These are phyloP conservation scores for Ploettnerulaceae sp. DNA, from an alignment of 2,329 filamentous ascomycete genomes.

Conservation along the genomic window DNA sequence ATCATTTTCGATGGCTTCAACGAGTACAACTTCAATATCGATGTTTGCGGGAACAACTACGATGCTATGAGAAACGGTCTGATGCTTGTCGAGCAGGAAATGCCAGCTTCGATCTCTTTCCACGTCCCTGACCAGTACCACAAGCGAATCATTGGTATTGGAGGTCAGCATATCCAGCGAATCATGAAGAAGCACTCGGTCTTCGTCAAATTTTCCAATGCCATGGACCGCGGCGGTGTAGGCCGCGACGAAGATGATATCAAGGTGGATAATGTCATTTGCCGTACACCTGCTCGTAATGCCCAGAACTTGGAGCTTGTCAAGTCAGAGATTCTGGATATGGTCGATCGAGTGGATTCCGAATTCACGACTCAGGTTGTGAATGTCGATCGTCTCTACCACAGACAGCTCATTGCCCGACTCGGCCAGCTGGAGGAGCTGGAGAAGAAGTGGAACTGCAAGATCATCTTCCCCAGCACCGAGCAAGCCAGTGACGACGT, in stretches of 20 bases:
- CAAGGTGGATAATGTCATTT: constrained; percentile 98
- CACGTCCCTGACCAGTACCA: constrained; percentile 99
- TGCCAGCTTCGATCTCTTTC: constrained; percentile 98
- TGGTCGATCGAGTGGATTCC: constrained; percentile 84
- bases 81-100: constrained; percentile 93
- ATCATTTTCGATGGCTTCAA: constrained; percentile 99
- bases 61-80: constrained; percentile 92
- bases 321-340: constrained; percentile 98
- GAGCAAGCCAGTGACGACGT: constrained; percentile 96
- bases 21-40: constrained; percentile 99
- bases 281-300: constrained; percentile 92
- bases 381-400: constrained; percentile 89
- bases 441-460: constrained; percentile 99
- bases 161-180: constrained; percentile 95
- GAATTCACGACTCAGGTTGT: constrained; percentile 95
- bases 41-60: constrained; percentile 87
- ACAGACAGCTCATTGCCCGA: constrained; percentile 85
- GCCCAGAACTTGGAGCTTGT: constrained; percentile 94
- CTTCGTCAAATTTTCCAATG: constrained; percentile 98
- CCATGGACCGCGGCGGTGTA: constrained; percentile 89
- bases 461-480: constrained; percentile 96
- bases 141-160: constrained; percentile 98
- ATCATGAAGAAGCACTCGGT: constrained; percentile 99
- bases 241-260: constrained; percentile 96
- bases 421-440: constrained; percentile 87